Percentiles rank a stretch among this genome's conserved stretches.
phyloP scores from a whole-genome alignment of 2,329 filamentous ascomycete genomes.

The Fonsecaea pedrosoi region DNA sequence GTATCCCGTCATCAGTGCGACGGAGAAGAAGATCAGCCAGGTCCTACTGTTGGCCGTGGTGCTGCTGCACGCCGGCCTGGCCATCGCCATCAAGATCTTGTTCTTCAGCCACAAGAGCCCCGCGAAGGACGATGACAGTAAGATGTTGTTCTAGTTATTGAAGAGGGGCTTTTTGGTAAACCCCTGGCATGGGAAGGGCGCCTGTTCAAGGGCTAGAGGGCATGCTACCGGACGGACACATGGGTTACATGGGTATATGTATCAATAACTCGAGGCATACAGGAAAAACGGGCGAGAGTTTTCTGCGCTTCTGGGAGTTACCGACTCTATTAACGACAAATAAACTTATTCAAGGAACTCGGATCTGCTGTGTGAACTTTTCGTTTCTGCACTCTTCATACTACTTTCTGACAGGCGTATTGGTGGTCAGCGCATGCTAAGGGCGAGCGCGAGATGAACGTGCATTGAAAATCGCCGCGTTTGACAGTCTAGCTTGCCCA shows the following conservation, averaged over 20 bases:
- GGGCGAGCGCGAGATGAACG: background rate
- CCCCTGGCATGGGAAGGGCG: background rate
- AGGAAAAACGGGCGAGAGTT: background rate
- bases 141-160: constrained; percentile 14
- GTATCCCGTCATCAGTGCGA: constrained; percentile 89
- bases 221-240: background rate
- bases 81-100: constrained; percentile 92
- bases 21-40: constrained; percentile 90
- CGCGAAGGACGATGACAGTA: constrained; percentile 49
- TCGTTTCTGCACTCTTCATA: background rate
- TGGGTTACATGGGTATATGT: background rate
- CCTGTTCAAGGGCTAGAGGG: background rate
- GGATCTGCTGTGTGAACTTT: background rate
- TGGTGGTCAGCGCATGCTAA: background rate
- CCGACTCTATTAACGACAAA: background rate
- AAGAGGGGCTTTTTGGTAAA: background rate
- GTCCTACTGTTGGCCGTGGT: constrained; percentile 83
- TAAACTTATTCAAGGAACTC: background rate
- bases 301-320: background rate
- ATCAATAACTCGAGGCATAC: constrained; percentile 1
- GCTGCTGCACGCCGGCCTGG: constrained; percentile 82
- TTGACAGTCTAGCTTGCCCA: background rate
- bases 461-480: background rate
- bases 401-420: background rate
- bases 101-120: constrained; percentile 85